Percentiles rank a stretch among this genome's conserved stretches.
Evolutionary conservation across 2,329 filamentous ascomycete genomes (phyloP).

Genomic region (Epichloe sp.): DNA sequence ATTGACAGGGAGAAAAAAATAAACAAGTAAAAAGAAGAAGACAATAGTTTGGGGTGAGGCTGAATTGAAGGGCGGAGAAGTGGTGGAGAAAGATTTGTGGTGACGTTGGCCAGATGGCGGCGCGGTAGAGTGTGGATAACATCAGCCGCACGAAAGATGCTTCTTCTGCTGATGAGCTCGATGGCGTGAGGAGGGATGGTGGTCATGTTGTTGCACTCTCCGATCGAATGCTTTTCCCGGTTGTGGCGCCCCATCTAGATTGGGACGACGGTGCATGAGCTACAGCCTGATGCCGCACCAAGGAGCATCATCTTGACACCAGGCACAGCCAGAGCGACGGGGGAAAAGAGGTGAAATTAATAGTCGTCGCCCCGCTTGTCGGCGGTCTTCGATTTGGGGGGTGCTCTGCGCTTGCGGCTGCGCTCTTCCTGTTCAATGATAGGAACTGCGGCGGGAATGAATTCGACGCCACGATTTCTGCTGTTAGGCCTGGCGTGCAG

Average conservation of each 20-base stretch:
- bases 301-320: neutral
- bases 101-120: neutral
- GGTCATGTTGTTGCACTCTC: neutral
- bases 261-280: neutral
- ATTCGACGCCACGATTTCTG: slow-evolving; percentile 26
- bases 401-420: slow-evolving; percentile 25
- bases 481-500: slow-evolving; percentile 26
- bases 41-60: neutral
- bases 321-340: neutral
- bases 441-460: slow-evolving; percentile 25
- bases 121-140: neutral
- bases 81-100: neutral
- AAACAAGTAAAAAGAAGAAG: neutral
- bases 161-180: neutral
- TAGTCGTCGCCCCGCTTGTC: slow-evolving; percentile 20
- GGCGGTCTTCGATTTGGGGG: slow-evolving; percentile 23
- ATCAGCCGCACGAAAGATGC: neutral
- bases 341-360: slow-evolving; percentile 9
- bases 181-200: neutral
- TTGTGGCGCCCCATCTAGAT: neutral
- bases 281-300: too few species aligned
- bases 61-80: neutral
- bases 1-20: neutral
- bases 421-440: slow-evolving; percentile 28
- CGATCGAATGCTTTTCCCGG: neutral